These are phyloP conservation scores for Plasmodium sp. DNA, from an alignment of 169 alveolate genomes.

Conservation along the genomic window DNA sequence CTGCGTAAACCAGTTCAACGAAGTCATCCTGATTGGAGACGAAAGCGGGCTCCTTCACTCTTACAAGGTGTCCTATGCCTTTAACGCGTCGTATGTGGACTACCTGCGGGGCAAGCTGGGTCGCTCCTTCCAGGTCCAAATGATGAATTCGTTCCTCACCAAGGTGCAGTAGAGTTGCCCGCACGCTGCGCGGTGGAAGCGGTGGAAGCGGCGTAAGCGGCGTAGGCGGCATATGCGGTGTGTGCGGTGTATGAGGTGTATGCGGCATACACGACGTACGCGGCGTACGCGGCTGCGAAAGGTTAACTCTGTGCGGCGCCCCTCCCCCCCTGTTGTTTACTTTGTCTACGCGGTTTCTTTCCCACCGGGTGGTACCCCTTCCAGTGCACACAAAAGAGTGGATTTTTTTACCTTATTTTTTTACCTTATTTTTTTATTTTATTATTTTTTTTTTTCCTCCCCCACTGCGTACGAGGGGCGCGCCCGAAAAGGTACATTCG, in stretches of 20 bases:
- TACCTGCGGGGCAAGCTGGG: slow-evolving; percentile 40
- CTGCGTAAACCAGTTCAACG: slow-evolving; percentile 40
- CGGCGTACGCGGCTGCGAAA: not conserved
- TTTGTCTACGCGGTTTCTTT: not conserved
- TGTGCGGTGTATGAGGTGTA: not conserved
- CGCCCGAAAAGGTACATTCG: not conserved
- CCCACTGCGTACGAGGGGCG: not conserved
- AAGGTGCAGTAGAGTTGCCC: not conserved
- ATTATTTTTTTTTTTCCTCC: not conserved
- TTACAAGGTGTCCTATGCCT: slow-evolving; percentile 44
- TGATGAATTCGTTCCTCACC: slow-evolving; percentile 56
- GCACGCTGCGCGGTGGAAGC: not conserved
- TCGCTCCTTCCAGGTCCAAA: slow-evolving; percentile 23
- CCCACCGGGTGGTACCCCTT: not conserved
- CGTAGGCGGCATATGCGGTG: too few species aligned
- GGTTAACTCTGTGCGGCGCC: not conserved
- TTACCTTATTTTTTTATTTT: not conserved
- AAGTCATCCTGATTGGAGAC: slow-evolving; percentile 61
- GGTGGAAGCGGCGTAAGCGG: not conserved
- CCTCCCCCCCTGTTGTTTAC: not conserved
- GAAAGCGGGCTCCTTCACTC: slow-evolving; percentile 46
- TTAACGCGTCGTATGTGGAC: slow-evolving; percentile 45
- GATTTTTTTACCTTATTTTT: not conserved
- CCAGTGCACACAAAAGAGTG: not conserved
- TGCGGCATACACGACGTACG: not conserved